Conservation (phyloP, 306 rosid species). For the Ochetophila trinervis region DNA sequence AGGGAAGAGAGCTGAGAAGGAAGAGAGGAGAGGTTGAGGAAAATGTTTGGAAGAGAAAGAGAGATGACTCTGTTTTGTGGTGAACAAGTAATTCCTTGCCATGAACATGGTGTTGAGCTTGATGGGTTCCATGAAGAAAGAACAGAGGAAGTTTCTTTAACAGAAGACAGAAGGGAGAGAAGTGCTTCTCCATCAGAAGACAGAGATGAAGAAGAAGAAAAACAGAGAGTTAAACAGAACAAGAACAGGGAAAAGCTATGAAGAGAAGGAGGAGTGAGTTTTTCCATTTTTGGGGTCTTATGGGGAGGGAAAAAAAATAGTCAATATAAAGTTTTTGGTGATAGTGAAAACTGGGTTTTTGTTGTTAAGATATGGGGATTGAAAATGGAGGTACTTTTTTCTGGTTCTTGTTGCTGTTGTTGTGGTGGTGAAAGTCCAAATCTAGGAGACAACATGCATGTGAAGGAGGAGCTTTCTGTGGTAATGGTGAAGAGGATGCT, state of each 20-base stretch:
- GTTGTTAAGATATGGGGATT: slow-evolving; percentile 23
- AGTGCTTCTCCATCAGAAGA: slow-evolving; percentile 88
- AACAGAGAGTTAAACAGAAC: slow-evolving; percentile 28
- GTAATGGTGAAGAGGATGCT: slow-evolving; percentile 41
- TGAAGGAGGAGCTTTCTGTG: slow-evolving; percentile 39
- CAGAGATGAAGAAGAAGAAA: slow-evolving; percentile 39
- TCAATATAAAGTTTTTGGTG: too few relatives aligned
- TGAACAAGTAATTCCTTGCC: slow-evolving; percentile 85
- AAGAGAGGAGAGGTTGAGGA: slow-evolving; percentile 68
- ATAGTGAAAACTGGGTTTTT: not conserved
- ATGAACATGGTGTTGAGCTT: slow-evolving; percentile 80
- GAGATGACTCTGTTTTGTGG: slow-evolving; percentile 87
- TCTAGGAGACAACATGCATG: slow-evolving; percentile 62
- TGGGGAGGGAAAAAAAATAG: too few relatives aligned
- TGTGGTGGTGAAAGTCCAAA: slow-evolving; percentile 43
- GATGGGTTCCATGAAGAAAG: slow-evolving; percentile 85
- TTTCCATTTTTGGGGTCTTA: too few relatives aligned
- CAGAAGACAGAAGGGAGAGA: slow-evolving; percentile 61
- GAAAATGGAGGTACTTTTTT: slow-evolving; percentile 1
- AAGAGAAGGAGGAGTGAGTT: slow-evolving; percentile 8
- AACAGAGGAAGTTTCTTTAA: slow-evolving; percentile 50
- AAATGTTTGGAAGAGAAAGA: slow-evolving; percentile 66
- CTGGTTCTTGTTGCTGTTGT: slow-evolving; percentile 24
- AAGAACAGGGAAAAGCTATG: slow-evolving; percentile 30
- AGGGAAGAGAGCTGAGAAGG: slow-evolving; percentile 73